Evolutionary conservation across 2,329 filamentous ascomycete species (phyloP).

Genomic region (Whalleya microplaca): DNA sequence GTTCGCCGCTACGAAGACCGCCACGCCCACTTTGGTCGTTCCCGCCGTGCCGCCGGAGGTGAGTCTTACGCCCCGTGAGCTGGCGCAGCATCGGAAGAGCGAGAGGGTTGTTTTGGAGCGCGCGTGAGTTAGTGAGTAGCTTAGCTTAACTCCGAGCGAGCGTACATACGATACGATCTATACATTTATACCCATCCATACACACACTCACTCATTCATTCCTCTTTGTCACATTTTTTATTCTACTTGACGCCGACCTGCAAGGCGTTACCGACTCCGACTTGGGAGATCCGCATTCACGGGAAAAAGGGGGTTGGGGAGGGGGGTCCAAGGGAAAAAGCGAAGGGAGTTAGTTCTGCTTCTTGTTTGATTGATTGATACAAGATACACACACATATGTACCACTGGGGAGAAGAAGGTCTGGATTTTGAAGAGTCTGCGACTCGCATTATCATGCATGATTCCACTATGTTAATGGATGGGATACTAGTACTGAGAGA

Average conservation of each 20-base stretch:
- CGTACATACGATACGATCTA: no score
- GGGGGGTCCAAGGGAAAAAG: neutral
- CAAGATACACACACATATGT: no score
- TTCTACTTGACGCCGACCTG: neutral
- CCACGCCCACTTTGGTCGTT: slow-evolving; percentile 51
- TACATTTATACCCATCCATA: neutral
- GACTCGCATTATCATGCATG: slow-evolving; percentile 23
- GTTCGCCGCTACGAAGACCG: slow-evolving; percentile 44
- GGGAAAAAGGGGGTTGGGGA: neutral
- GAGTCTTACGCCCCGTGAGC: slow-evolving; percentile 17
- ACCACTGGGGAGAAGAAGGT: slow-evolving; percentile 10
- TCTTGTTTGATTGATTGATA: slow-evolving; percentile 1
- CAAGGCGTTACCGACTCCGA: slow-evolving; percentile 10
- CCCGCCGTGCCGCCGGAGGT: slow-evolving; percentile 39
- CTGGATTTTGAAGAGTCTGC: slow-evolving; percentile 19
- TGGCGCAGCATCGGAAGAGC: slow-evolving; percentile 52
- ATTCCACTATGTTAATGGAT: slow-evolving; percentile 2
- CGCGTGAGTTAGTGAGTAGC: no score
- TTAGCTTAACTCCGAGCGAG: no score
- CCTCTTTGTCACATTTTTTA: neutral
- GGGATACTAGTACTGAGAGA: neutral
- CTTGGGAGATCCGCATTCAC: neutral
- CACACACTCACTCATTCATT: neutral
- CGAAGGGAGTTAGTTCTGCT: neutral
- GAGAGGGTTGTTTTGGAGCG: slow-evolving; percentile 57